Evolutionary conservation across 2,329 filamentous ascomycete species (phyloP).

Genomic region (Aspergillus sojae): DNA sequence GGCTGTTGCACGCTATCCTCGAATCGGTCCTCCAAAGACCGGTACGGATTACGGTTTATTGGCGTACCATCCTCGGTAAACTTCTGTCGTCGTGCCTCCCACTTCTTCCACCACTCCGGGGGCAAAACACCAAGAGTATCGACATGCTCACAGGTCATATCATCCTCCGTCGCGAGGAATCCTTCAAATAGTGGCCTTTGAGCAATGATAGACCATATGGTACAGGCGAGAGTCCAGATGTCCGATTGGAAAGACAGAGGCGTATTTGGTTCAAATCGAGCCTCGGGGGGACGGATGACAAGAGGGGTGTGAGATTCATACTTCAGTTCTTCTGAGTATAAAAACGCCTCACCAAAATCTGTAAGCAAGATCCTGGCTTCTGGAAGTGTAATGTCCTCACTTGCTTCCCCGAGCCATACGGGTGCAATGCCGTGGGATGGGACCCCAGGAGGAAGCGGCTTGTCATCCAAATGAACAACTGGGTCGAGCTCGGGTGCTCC

Average conservation of each 20-base stretch:
- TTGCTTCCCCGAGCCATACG: constrained; percentile 22
- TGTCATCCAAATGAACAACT: constrained; percentile 16
- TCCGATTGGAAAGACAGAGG: constrained; percentile 41
- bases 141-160: constrained; percentile 35
- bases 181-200: constrained; percentile 33
- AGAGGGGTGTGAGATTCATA: constrained; percentile 36
- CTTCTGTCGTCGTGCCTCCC: constrained; percentile 23
- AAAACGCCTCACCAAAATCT: constrained; percentile 41
- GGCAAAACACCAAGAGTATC: constrained; percentile 35
- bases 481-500: too few relatives aligned
- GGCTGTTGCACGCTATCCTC: neutral
- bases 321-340: constrained; percentile 22
- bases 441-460: constrained; percentile 22
- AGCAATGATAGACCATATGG: constrained; percentile 41
- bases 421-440: constrained; percentile 20
- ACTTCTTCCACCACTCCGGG: constrained; percentile 31
- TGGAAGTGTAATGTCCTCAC: constrained; percentile 26
- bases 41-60: neutral
- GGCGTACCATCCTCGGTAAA: constrained; percentile 31
- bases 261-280: constrained; percentile 36
- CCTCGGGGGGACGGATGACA: constrained; percentile 37
- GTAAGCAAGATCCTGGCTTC: constrained; percentile 28
- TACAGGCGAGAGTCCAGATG: constrained; percentile 45
- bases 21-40: neutral
- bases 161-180: constrained; percentile 30